These are phyloP conservation scores for Acmispon strigosus DNA, from an alignment of 306 rosid species.

Conservation along the genomic window DNA sequence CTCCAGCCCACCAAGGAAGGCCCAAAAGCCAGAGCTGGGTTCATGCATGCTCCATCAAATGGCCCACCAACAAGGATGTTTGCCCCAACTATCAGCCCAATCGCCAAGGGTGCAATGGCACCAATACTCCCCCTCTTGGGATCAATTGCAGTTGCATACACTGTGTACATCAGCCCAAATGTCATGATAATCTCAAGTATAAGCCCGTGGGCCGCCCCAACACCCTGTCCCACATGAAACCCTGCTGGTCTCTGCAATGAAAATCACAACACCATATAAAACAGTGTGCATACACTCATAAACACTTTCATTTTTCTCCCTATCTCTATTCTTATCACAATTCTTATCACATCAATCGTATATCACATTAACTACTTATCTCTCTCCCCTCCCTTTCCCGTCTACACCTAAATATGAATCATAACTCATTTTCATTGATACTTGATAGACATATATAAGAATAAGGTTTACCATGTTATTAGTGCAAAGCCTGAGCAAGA, in stretches of 20 bases:
- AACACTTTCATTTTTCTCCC: too few species aligned
- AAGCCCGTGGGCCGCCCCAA: conserved; percentile 51
- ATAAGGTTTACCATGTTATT: conserved; percentile 57
- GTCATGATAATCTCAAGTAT: conserved; percentile 71
- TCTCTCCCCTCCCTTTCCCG: too few species aligned
- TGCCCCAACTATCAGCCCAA: conserved; percentile 80
- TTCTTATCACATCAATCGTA: too few species aligned
- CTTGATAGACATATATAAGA: too few species aligned
- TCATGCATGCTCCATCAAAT: conserved; percentile 93
- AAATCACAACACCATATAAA: neutral
- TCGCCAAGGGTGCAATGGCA: conserved; percentile 68
- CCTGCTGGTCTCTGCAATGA: conserved; percentile 62
- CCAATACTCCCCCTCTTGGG: conserved; percentile 77
- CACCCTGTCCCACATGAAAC: conserved; percentile 44
- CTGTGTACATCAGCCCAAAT: conserved; percentile 70
- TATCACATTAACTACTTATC: too few species aligned
- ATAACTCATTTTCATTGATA: too few species aligned
- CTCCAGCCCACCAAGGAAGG: conserved; percentile 91
- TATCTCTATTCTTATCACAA: too few species aligned
- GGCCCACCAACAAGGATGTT: conserved; percentile 84
- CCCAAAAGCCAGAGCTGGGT: conserved; percentile 93
- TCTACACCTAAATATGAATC: too few species aligned
- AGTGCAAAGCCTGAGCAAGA: conserved; percentile 73
- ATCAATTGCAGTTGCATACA: conserved; percentile 83
- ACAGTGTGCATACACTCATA: too few species aligned